phyloP scores from a whole-genome alignment of 2,329 filamentous ascomycete species.

The Penicillium sp. region DNA sequence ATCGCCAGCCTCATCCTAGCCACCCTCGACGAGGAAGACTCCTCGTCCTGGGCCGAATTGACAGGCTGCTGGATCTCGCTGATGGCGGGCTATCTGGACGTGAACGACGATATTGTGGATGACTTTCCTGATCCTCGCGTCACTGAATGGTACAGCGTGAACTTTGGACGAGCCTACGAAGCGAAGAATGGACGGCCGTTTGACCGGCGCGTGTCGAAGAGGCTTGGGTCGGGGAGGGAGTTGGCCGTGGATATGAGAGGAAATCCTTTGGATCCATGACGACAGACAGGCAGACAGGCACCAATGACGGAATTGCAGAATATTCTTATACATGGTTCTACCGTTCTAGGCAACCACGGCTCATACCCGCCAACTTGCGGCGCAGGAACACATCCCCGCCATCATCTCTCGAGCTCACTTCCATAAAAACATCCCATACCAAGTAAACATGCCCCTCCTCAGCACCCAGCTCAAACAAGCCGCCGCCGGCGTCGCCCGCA shows the following conservation, averaged over 20 bases:
- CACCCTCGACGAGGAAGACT: slow-evolving; percentile 21
- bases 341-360: too few relatives aligned
- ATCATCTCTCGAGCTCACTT: too few relatives aligned
- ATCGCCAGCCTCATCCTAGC: slow-evolving; percentile 23
- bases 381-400: too few relatives aligned
- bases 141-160: slow-evolving; percentile 24
- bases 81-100: slow-evolving; percentile 24
- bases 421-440: too few relatives aligned
- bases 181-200: slow-evolving; percentile 16
- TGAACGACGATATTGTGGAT: slow-evolving; percentile 24
- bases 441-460: too few relatives aligned
- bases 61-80: slow-evolving; percentile 21
- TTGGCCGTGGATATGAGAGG: slow-evolving; percentile 23
- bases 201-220: slow-evolving; percentile 22
- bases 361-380: too few relatives aligned
- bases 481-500: too few relatives aligned
- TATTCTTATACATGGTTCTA: too few relatives aligned
- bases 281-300: too few relatives aligned
- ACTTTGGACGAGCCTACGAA: slow-evolving; percentile 24
- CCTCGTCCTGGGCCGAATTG: slow-evolving; percentile 20
- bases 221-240: slow-evolving; percentile 22
- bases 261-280: too few relatives aligned
- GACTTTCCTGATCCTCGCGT: slow-evolving; percentile 21
- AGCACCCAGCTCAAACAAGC: too few relatives aligned
- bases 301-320: too few relatives aligned